Evolutionary conservation across 257 asterid species (phyloP).

Genomic region (Nicotiana knightiana): DNA sequence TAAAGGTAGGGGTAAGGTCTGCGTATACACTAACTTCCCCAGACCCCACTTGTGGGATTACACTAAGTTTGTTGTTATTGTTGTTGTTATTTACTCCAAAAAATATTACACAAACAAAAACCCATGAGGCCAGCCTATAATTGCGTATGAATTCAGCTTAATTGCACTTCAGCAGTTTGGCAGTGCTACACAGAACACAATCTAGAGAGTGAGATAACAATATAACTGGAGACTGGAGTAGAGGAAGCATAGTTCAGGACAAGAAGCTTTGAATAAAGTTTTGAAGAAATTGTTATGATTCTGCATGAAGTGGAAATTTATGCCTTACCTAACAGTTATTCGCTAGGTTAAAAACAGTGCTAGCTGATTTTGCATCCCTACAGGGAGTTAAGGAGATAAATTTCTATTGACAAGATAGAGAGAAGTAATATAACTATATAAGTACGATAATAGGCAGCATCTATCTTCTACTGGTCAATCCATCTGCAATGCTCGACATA

Average conservation of each 20-base stretch:
- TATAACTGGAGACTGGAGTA: background rate
- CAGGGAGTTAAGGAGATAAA: background rate
- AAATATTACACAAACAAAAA: background rate
- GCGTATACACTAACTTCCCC: too few relatives aligned
- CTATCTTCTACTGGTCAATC: background rate
- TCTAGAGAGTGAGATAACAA: background rate
- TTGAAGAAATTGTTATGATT: background rate
- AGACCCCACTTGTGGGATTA: too few relatives aligned
- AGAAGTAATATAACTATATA: background rate
- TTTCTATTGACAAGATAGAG: background rate
- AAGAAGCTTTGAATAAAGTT: background rate
- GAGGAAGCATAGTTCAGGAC: background rate
- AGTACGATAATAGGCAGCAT: background rate
- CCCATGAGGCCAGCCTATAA: background rate
- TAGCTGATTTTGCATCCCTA: background rate
- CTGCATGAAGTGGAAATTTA: background rate
- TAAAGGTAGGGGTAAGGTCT: too few relatives aligned
- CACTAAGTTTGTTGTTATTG: too few relatives aligned
- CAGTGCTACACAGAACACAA: background rate
- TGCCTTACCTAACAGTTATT: background rate
- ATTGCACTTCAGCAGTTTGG: background rate
- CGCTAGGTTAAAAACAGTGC: background rate
- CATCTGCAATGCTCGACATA: background rate
- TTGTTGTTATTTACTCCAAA: background rate
- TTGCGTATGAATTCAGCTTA: background rate